Conservation (phyloP, 1,284 basidiomycete genomes). For the Pterulicium gracile region DNA sequence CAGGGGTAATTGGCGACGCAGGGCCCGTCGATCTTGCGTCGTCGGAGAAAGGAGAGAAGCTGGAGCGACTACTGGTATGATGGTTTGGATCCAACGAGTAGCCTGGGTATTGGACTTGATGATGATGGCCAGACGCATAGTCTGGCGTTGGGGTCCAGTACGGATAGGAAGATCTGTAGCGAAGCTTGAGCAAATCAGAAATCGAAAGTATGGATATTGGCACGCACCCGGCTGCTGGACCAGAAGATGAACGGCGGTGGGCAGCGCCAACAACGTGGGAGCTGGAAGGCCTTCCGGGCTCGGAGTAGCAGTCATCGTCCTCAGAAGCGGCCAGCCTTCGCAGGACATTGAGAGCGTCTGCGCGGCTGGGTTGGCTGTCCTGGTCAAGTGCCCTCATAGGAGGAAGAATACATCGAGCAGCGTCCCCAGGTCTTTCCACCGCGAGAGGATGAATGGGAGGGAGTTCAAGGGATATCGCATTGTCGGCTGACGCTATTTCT, state of each 20-base stretch:
- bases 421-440: neutral
- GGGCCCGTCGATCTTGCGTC: constrained; percentile 24
- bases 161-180: neutral
- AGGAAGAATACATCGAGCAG: constrained; percentile 37
- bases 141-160: neutral
- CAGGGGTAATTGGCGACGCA: constrained; percentile 36
- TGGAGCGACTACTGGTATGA: neutral
- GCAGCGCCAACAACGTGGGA: neutral
- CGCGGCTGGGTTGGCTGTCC: constrained; percentile 33
- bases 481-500: neutral
- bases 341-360: constrained; percentile 53
- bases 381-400: constrained; percentile 61
- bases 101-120: too few relatives aligned
- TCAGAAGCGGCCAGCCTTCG: constrained; percentile 33
- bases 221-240: neutral
- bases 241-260: neutral
- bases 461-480: neutral
- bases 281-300: neutral
- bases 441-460: neutral
- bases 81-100: neutral
- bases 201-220: neutral
- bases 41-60: constrained; percentile 9
- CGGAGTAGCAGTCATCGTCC: constrained; percentile 13
- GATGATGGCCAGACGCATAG: neutral
- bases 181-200: neutral